Base-by-base conservation (phyloP, 163 green algal species). In the Picocystis sp. region DNA sequence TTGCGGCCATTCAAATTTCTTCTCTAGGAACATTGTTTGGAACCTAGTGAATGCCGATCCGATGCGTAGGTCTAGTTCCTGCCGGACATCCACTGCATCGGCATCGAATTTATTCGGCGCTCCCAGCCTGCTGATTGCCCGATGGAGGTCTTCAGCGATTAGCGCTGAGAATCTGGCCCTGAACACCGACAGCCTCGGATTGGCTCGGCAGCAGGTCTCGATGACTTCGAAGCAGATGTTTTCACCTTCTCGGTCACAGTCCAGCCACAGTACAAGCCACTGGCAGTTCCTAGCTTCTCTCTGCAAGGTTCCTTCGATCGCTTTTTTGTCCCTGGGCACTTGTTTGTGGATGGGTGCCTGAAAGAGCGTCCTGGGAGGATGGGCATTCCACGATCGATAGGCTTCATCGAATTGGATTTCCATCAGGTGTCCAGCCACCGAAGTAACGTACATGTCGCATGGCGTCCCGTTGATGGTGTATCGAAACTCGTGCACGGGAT, bases 181-280 rank as follows among this genome's bases (percentile, higher is more conserved):
- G 3, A 59, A 63, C 17, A 67, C 70, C 10, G 46, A 23, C 33
- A 94, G 58, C 3, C 67, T 62, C 3, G 70, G 69, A 63, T 92
- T 92, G 34, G 61, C 76, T 23, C 51, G 44, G 44, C 21, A 50
- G 44, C 21, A 50, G 44, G 44, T 50, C 8, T 74, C 55, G 22
- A 74, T 49, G 48, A 97, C 89, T 77, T 98, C 90, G 63, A 93
- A 97, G 9, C 79, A 73, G 56, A 99, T 99, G 73, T 94, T 94
- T 62, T 99, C 90, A 1, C 90, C 90, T 67, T 99, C 90, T 1
- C 90, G 48, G 61, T 99, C 90, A 63, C 90, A 97, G 63, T 99
- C 90, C 55, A 99, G 79, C 90, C 90, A 99, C 45, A 99, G 72
- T 17, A 96, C 71, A 42, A 99, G 81, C 80, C 70, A 81, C 17